Evolutionary conservation across 208 protist species (phyloP).

Genomic region (Spironucleus salmonicida): DNA sequence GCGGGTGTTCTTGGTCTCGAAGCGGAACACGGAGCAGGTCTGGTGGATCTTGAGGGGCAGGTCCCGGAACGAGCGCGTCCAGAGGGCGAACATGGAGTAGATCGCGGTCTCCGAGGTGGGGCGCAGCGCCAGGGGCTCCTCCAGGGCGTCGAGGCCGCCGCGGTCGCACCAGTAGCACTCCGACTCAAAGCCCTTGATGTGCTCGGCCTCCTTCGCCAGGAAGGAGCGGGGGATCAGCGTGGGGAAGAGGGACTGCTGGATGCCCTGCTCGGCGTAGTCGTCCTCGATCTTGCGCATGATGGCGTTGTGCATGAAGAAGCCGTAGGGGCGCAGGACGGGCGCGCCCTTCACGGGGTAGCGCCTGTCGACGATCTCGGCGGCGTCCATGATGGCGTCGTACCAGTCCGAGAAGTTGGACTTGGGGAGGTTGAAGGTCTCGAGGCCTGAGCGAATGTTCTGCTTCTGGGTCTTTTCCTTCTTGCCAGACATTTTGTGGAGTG

Average conservation of each 20-base stretch:
- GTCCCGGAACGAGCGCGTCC: constrained; percentile 44
- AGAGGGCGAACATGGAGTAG: constrained; percentile 48
- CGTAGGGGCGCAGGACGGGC: constrained; percentile 41
- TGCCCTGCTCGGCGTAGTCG: constrained; percentile 34
- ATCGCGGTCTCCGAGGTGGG: constrained; percentile 52
- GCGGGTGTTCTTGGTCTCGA: constrained; percentile 47
- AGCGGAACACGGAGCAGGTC: constrained; percentile 45
- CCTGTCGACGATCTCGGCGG: constrained; percentile 45
- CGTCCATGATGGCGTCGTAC: constrained; percentile 15
- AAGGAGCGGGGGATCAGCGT: constrained; percentile 45
- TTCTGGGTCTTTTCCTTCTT: not conserved
- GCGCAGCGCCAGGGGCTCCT: constrained; percentile 41
- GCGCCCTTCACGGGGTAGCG: constrained; percentile 49
- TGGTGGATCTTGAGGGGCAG: constrained; percentile 52
- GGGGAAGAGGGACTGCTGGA: constrained; percentile 42
- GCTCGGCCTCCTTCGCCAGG: constrained; percentile 41
- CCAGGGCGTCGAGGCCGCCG: constrained; percentile 33
- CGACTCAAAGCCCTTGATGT: constrained; percentile 44
- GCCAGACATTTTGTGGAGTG: not conserved
- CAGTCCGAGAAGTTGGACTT: constrained; percentile 25
- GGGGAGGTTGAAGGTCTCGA: constrained; percentile 14
- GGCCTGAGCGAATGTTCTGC: not conserved
- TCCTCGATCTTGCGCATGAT: constrained; percentile 47
- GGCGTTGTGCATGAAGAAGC: constrained; percentile 45
- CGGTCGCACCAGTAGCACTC: constrained; percentile 49